Evolutionary conservation across 2,329 filamentous ascomycete genomes (phyloP).

Genomic region (Anthostomella pinea): DNA sequence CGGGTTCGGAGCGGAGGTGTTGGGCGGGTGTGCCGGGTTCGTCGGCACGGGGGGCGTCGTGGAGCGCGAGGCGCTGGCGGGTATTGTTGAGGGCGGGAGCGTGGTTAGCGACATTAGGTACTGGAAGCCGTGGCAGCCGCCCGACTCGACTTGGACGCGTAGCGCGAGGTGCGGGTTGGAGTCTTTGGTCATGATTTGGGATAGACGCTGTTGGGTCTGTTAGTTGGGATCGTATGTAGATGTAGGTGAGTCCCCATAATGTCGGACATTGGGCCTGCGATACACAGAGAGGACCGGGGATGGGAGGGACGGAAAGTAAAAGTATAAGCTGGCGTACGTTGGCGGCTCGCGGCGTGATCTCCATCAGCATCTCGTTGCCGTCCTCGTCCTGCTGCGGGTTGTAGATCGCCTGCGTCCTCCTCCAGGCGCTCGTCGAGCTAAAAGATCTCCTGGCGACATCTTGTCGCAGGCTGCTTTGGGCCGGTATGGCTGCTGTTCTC

Average conservation of each 20-base stretch:
- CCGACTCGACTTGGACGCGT: constrained; percentile 88
- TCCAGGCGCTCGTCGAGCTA: constrained; percentile 30
- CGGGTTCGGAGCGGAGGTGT: not conserved
- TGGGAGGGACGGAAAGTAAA: not conserved
- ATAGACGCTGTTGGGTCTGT: constrained; percentile 56
- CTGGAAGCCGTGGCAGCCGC: constrained; percentile 96
- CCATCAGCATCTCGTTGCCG: constrained; percentile 78
- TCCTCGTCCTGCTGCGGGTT: constrained; percentile 81
- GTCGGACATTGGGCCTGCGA: not conserved
- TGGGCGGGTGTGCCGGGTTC: not conserved
- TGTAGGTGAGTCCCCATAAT: not conserved
- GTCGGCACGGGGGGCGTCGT: constrained; percentile 1
- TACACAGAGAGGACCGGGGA: not conserved
- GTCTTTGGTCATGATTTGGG: constrained; percentile 71
- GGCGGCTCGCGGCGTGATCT: constrained; percentile 80
- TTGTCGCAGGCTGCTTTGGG: constrained; percentile 4
- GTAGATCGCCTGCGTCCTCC: constrained; percentile 48
- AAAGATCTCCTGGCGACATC: not conserved
- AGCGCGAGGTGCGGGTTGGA: constrained; percentile 77
- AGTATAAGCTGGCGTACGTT: constrained; percentile 62
- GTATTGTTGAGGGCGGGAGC: constrained; percentile 48
- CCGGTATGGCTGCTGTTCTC: constrained; percentile 5
- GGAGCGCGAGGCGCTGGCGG: constrained; percentile 14
- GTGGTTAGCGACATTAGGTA: constrained; percentile 87
- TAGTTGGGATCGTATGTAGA: constrained; percentile 3